Evolutionary conservation across 2,329 filamentous ascomycete species (phyloP).

Genomic region (Trematosphaeria pertusa): DNA sequence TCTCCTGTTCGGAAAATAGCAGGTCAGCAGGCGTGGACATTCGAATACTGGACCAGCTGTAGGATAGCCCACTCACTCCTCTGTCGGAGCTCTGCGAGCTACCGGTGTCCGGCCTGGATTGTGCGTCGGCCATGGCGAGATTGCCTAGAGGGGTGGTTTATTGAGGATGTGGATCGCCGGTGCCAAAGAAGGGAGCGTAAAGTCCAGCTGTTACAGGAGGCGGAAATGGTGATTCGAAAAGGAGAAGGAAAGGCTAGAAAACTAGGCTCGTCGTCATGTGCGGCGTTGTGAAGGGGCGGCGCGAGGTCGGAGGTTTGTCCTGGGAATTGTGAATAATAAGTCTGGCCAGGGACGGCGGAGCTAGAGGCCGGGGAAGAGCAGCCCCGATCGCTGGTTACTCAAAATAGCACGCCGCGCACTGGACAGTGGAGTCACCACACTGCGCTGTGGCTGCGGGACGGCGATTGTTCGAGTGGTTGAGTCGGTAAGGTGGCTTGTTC

Average conservation of each 20-base stretch:
- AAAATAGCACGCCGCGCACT: neutral
- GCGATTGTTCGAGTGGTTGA: too few relatives aligned
- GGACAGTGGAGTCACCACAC: too few relatives aligned
- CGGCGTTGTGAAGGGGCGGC: slow-evolving; percentile 5
- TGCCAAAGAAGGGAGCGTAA: neutral
- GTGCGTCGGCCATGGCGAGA: slow-evolving; percentile 28
- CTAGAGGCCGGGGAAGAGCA: too few relatives aligned
- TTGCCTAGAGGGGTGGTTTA: too few relatives aligned
- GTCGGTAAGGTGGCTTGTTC: too few relatives aligned
- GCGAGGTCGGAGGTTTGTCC: slow-evolving; percentile 12
- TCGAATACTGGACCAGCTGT: neutral
- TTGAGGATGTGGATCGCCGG: neutral
- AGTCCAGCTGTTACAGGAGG: neutral
- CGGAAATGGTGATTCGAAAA: too few relatives aligned
- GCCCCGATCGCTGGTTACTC: neutral
- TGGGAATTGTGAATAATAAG: too few relatives aligned
- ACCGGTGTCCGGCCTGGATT: slow-evolving; percentile 34
- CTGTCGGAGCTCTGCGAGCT: slow-evolving; percentile 42
- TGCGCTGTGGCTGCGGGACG: too few relatives aligned
- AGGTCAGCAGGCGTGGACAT: slow-evolving; percentile 9
- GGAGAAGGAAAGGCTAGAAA: slow-evolving; percentile 9
- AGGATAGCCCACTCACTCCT: slow-evolving; percentile 25
- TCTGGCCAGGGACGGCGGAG: too few relatives aligned
- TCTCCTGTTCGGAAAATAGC: slow-evolving; percentile 62
- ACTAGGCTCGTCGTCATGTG: slow-evolving; percentile 1